These are phyloP conservation scores for Fusarium poae DNA, from an alignment of 2,329 filamentous ascomycete genomes.

Conservation along the genomic window DNA sequence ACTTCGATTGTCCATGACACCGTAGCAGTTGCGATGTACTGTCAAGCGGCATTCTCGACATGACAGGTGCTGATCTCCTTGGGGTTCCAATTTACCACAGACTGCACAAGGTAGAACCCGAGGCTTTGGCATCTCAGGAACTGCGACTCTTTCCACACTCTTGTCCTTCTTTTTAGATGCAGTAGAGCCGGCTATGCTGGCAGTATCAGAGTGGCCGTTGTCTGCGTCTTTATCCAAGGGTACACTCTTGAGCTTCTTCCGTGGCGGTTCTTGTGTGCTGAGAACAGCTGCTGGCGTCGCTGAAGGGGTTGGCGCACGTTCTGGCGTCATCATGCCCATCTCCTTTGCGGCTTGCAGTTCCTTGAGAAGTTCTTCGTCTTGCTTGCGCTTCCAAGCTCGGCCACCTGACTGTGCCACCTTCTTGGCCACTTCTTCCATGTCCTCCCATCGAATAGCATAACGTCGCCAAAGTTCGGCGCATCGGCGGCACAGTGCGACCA, in stretches of 20 bases:
- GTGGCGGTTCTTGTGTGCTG: constrained; percentile 65
- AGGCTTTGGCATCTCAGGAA: constrained; percentile 82
- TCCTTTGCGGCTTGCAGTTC: constrained; percentile 77
- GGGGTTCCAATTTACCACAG: constrained; percentile 79
- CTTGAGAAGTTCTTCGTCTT: constrained; percentile 90
- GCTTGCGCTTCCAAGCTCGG: constrained; percentile 86
- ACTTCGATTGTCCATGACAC: constrained; percentile 77
- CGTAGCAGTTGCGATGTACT: constrained; percentile 93
- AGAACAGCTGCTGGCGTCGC: constrained; percentile 33
- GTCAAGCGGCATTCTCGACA: constrained; percentile 92
- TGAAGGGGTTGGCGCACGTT: constrained; percentile 57
- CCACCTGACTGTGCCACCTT: constrained; percentile 85
- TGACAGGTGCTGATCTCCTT: constrained; percentile 78
- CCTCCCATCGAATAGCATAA: constrained; percentile 96
- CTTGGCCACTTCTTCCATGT: constrained; percentile 89
- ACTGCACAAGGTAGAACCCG: constrained; percentile 86
- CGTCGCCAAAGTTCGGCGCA: constrained; percentile 95
- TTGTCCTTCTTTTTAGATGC: constrained; percentile 72
- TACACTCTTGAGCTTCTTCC: constrained; percentile 73
- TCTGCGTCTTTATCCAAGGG: constrained; percentile 66
- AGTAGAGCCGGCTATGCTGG: constrained; percentile 56
- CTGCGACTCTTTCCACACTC: constrained; percentile 66
- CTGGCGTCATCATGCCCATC: constrained; percentile 60
- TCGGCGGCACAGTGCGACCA: constrained; percentile 87
- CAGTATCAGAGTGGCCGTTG: constrained; percentile 59